Evolutionary conservation across 2,329 filamentous ascomycete genomes (phyloP), one percentile per base, ranked within the genome.

Genomic region (Colletotrichum karsti): DNA sequence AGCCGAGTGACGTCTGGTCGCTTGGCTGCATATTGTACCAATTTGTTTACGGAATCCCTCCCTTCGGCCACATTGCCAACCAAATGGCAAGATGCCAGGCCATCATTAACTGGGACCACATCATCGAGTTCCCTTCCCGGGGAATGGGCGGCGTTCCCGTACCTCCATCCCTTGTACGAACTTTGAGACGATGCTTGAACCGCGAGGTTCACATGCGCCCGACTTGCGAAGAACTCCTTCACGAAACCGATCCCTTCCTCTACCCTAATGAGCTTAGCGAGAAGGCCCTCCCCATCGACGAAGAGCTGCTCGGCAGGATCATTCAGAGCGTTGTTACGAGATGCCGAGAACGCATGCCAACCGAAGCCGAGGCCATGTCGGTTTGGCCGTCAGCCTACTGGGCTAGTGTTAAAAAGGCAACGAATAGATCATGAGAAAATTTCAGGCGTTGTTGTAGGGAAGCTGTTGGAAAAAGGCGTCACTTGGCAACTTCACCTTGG

Each of bases 21-120:
- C 82, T 99, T 13, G 96, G 96, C 18, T 99, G 96, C 77, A 98
- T 99, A 69, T 84, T 99, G 13, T 99, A 97, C 81, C 95, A 98
- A 77, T 97, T 99, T 93, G 93, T 95, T 1, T 99, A 99, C 77
- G 96, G 96, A n/a, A 87, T 92, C n/a, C 92, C 94, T 4, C 96
- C 96, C 0, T 99, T 99, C 76, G 94, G 92, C 13, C 95, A 98
- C 77, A 97, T 99, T 73, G 84, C 89, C 66, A 96, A 95, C 79
- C 93, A 91, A 75, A 93, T 97, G 83, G 90, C 93, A 39, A 91
- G 94, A 22, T 96, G 97, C 77, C 91, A 94, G 79, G 93, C 93
- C 67, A 96, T 97, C 76, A 93, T 94, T 72, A 93, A 95, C 78
- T 93, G 90, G 79, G 86, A 90, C 63, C 90, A 94, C 77, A 78